Conservation (phyloP, 495 filamentous ascomycete genomes). For the Tirmania nivea region DNA sequence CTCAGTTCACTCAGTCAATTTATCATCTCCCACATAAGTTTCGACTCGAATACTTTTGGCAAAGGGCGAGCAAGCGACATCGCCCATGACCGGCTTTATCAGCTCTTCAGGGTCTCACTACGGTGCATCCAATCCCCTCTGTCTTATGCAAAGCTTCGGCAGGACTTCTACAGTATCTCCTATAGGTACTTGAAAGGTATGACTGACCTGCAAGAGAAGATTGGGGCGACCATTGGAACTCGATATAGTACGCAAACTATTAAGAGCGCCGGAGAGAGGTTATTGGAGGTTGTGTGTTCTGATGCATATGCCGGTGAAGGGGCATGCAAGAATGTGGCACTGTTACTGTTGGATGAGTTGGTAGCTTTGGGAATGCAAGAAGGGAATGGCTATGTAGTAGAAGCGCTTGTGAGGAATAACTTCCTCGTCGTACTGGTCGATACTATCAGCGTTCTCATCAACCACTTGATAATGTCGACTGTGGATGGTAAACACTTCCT, state of each 20-base stretch:
- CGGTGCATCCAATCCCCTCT: conserved; percentile 50
- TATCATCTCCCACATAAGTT: conserved; percentile 50
- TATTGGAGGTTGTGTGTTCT: conserved; percentile 75
- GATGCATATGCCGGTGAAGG: conserved; percentile 75
- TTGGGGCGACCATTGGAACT: conserved; percentile 23
- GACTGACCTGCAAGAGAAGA: conserved; percentile 27
- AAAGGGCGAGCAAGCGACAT: conserved; percentile 39
- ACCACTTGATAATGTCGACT: background rate
- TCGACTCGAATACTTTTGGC: conserved; percentile 26
- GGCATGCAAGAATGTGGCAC: conserved; percentile 56
- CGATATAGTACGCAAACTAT: conserved; percentile 52
- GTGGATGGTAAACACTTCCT: background rate
- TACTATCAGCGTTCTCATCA: conserved; percentile 38
- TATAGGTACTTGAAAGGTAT: conserved; percentile 63
- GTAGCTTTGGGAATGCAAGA: conserved; percentile 44
- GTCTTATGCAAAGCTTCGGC: conserved; percentile 45
- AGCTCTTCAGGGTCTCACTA: conserved; percentile 69
- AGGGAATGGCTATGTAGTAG: conserved; percentile 46
- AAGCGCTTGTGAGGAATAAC: conserved; percentile 60
- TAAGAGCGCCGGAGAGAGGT: conserved; percentile 49
- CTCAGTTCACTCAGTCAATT: conserved; percentile 57
- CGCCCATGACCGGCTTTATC: conserved; percentile 69
- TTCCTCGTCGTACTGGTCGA: conserved; percentile 80
- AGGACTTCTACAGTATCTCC: conserved; percentile 71
- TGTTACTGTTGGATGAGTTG: conserved; percentile 50